Conservation (phyloP, 495 filamentous ascomycete genomes). For the Talaromyces borbonicus region DNA sequence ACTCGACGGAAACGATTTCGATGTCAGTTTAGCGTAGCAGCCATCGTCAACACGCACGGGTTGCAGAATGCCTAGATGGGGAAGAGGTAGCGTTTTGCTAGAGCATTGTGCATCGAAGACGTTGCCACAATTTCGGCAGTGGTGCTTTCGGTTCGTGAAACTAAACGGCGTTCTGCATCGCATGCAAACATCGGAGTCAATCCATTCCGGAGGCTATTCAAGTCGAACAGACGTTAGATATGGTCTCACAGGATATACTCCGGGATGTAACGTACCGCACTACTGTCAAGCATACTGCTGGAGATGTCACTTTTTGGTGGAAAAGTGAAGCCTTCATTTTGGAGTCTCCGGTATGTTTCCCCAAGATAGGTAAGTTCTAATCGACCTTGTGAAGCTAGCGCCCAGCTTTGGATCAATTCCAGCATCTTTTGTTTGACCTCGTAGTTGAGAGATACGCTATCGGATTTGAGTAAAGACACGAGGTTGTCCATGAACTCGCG, state of each 20-base stretch:
- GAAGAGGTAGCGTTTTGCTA: slow-evolving; percentile 76
- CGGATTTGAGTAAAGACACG: slow-evolving; percentile 76
- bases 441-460: slow-evolving; percentile 63
- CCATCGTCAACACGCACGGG: slow-evolving; percentile 96
- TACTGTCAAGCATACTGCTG: slow-evolving; percentile 94
- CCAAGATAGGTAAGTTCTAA: slow-evolving; percentile 75
- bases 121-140: slow-evolving; percentile 95
- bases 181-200: slow-evolving; percentile 98
- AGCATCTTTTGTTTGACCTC: slow-evolving; percentile 85
- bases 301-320: slow-evolving; percentile 80
- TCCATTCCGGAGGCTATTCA: slow-evolving; percentile 86
- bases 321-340: slow-evolving; percentile 78
- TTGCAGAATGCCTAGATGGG: slow-evolving; percentile 85
- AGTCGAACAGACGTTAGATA: slow-evolving; percentile 2
- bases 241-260: not conserved
- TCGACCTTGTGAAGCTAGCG: slow-evolving; percentile 78
- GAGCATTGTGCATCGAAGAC: slow-evolving; percentile 93
- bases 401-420: slow-evolving; percentile 90
- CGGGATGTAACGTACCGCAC: slow-evolving; percentile 58
- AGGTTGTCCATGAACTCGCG: slow-evolving; percentile 98
- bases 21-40: slow-evolving; percentile 81
- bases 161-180: slow-evolving; percentile 90
- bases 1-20: slow-evolving; percentile 45
- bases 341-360: slow-evolving; percentile 73
- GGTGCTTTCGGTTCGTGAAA: slow-evolving; percentile 96